Evolutionary conservation across 495 filamentous ascomycete genomes (phyloP).

Genomic region (Parathielavia hyrcaniae): DNA sequence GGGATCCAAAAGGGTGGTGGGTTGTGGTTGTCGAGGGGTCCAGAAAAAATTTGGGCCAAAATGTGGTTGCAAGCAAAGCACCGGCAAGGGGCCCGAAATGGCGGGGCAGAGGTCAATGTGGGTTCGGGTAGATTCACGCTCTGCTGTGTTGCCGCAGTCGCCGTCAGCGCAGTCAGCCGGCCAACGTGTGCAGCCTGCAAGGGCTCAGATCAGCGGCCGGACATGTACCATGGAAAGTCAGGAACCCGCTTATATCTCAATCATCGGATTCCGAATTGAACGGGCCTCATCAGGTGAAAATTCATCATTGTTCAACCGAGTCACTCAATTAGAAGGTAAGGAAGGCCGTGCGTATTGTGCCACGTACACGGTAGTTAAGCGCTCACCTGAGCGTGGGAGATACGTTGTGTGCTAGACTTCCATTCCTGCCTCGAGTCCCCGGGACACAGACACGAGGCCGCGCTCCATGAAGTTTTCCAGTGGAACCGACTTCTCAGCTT

Average conservation of each 20-base stretch:
- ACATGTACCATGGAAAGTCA: background rate
- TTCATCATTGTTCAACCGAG: no score
- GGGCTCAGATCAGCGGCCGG: background rate
- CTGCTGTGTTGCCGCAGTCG: conserved; percentile 18
- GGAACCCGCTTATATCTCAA: background rate
- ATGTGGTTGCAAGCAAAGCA: conserved; percentile 20
- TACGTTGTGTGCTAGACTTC: no score
- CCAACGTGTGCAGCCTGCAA: background rate
- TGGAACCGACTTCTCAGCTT: no score
- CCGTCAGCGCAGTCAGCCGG: conserved; percentile 14
- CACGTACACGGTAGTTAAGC: no score
- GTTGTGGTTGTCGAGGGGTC: conserved; percentile 21
- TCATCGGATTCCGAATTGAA: no score
- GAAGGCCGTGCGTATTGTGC: no score
- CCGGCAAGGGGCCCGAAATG: conserved; percentile 21
- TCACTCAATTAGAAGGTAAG: no score
- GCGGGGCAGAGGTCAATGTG: conserved; percentile 26
- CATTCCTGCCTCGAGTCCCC: no score
- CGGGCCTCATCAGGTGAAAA: no score
- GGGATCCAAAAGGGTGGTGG: conserved; percentile 20
- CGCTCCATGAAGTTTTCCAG: no score
- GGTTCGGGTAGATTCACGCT: conserved; percentile 20
- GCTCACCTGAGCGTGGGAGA: no score
- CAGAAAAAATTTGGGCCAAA: conserved; percentile 38
- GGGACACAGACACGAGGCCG: no score